Base-by-base conservation (phyloP, 2,329 filamentous ascomycete species). In the Didymella pomorum region DNA sequence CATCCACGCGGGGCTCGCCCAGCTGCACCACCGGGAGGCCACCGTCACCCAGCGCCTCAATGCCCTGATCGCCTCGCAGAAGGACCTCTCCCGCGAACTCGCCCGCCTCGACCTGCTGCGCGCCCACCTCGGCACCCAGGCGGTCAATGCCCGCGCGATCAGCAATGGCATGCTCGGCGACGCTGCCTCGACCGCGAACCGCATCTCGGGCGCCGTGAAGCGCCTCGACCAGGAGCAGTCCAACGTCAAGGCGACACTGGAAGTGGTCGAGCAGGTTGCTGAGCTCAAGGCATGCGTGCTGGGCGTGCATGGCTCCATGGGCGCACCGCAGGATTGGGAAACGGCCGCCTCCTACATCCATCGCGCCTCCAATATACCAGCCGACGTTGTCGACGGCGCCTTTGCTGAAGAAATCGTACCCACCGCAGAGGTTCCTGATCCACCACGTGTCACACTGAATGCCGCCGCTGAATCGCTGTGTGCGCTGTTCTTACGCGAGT, bases 301-400 rank as follows among this genome's bases (percentile, higher is more conserved):
- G 60, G 95, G 95, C 42, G 93, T 98, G 11, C 89, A 94, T 25
- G 95, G 93, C 18, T 96, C 91, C 59, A 99, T 99, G 95, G 95
- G 94, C 31, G 94, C 93, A 4, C 92, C 95, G 41, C 95, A 99
- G 78, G 95, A 99, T 80, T 99, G 95, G 95, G 95, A 99, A 78
- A 95, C 92, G 3, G 95, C 95, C 3, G 95, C 95, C 2, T 90
- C 86, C 45, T 98, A 98, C 76, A 84, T 99, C 58, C 87, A 90
- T 63, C 87, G 94, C 43, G 93, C 95, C 7, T 88, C 88, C 60
- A 88, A 90, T 66, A 88, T 99, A 12, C 93, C 94, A 0, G 84
- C 88, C 49, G 83, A 89, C 1, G 94, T 99, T 49, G 84, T 93
- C 49, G 85, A 90, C 65, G 92, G 95, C 25, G 86, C 87, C 16